Conservation (phyloP, 768 basidiomycete species). For the Amanita jacksonii region DNA sequence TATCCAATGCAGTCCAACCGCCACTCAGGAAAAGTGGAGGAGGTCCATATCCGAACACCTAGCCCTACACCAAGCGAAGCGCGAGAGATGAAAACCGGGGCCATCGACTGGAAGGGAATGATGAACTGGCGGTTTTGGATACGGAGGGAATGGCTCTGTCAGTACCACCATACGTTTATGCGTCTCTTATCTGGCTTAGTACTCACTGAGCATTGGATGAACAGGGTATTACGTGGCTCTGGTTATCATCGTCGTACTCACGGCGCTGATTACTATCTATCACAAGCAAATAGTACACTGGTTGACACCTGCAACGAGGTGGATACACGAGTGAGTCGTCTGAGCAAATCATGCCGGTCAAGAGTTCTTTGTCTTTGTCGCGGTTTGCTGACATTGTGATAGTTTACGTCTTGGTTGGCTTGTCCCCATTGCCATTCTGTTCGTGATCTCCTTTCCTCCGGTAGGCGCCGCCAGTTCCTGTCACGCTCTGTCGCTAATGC, state of each 20-base stretch:
- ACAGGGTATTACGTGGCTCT: constrained; percentile 44
- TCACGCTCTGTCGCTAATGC: neutral
- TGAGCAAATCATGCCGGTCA: neutral
- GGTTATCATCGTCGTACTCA: constrained; percentile 36
- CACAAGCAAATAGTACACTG: constrained; percentile 65
- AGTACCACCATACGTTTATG: constrained; percentile 14
- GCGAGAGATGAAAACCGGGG: constrained; percentile 30
- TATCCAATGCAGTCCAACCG: neutral
- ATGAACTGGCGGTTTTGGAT: constrained; percentile 42
- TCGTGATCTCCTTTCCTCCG: constrained; percentile 82
- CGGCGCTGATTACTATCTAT: constrained; percentile 47
- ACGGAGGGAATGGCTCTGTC: constrained; percentile 47
- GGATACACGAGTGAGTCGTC: constrained; percentile 48
- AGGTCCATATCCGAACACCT: constrained; percentile 33
- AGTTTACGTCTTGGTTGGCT: constrained; percentile 57
- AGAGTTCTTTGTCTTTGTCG: neutral
- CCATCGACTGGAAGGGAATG: constrained; percentile 37
- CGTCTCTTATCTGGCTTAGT: neutral
- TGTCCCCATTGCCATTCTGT: constrained; percentile 73
- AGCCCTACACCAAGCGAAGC: constrained; percentile 58
- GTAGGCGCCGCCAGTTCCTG: constrained; percentile 24
- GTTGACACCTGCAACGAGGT: constrained; percentile 56
- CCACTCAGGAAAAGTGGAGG: neutral
- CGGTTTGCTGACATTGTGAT: neutral
- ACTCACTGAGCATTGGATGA: neutral